A percentile compares a stretch with the other conserved stretches of the same genome.
phyloP scores from a whole-genome alignment of 306 rosid genomes.

The Abrus precatorius region DNA sequence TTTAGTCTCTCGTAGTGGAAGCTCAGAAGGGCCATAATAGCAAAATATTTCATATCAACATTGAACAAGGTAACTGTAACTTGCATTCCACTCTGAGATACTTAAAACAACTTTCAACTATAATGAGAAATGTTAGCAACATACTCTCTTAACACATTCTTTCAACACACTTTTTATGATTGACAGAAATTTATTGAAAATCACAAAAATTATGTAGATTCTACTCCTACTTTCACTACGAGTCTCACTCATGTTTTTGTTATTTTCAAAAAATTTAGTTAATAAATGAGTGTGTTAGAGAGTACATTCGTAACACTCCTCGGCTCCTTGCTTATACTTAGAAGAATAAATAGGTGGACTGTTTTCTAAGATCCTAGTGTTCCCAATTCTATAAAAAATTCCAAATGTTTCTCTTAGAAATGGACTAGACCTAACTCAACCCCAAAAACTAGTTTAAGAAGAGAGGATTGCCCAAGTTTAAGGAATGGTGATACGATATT shows the following conservation, averaged over 20 bases:
- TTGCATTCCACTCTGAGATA: neutral
- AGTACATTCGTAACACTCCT: no score
- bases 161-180: no score
- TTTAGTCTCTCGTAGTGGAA: neutral
- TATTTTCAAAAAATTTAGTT: no score
- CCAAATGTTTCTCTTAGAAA: neutral
- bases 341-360: neutral
- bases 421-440: neutral
- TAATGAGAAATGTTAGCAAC: no score
- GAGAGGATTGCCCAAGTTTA: constrained; percentile 6
- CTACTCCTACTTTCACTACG: no score
- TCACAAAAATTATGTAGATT: no score
- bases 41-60: constrained; percentile 1
- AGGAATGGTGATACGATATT: no score
- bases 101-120: neutral
- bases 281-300: no score
- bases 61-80: neutral
- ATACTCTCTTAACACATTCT: no score
- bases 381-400: neutral
- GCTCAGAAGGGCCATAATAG: constrained; percentile 17
- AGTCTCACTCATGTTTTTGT: no score
- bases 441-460: neutral
- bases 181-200: no score
- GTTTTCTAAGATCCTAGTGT: neutral
- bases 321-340: neutral